These are phyloP conservation scores for Elsinoe australis DNA, from an alignment of 2,329 filamentous ascomycete species.

Conservation along the genomic window DNA sequence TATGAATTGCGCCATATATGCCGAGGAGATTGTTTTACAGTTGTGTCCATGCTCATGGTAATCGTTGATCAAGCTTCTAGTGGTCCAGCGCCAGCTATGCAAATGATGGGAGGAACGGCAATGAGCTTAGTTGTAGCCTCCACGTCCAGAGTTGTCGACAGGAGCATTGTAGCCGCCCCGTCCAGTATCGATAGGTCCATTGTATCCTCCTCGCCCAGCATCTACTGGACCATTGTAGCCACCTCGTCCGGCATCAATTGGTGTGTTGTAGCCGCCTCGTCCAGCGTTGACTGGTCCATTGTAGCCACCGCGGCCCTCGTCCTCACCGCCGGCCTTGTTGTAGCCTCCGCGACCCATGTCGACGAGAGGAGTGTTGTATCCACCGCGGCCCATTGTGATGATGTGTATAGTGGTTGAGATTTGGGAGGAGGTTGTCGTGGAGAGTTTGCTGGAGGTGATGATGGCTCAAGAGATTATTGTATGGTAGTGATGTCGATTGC, in stretches of 20 bases:
- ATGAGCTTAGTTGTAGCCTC: neutral
- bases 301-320: constrained; percentile 15
- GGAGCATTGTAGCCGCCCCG: constrained; percentile 27
- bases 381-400: constrained; percentile 33
- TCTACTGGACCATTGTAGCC: constrained; percentile 3
- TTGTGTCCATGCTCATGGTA: too few species aligned
- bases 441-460: neutral
- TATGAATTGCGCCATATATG: too few species aligned
- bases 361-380: constrained; percentile 33
- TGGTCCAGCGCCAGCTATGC: neutral
- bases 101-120: neutral
- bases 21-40: too few species aligned
- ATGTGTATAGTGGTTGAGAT: neutral
- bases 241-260: constrained; percentile 7
- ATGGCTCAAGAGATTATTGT: neutral
- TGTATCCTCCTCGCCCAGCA: constrained; percentile 9
- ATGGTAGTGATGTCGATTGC: neutral
- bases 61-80: too few species aligned
- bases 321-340: constrained; percentile 17
- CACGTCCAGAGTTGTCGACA: neutral
- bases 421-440: neutral
- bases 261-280: constrained; percentile 12
- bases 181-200: constrained; percentile 14
- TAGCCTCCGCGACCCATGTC: constrained; percentile 21
- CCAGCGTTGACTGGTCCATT: constrained; percentile 11